Percentiles rank a stretch among this genome's conserved stretches.
These are phyloP conservation scores for Aspergillus bridgeri DNA, from an alignment of 495 filamentous ascomycete genomes.

Conservation along the genomic window DNA sequence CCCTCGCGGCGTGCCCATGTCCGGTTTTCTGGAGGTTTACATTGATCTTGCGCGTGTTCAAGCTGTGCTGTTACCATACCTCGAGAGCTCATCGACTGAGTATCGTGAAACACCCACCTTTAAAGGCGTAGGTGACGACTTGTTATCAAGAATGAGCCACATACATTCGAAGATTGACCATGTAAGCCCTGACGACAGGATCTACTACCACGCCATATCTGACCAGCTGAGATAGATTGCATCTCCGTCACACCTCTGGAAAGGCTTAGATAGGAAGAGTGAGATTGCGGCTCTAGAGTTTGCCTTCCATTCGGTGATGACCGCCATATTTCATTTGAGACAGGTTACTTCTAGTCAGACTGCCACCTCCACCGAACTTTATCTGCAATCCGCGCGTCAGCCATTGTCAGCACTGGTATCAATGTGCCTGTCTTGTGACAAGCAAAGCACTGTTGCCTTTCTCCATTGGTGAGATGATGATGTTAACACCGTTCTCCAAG, in stretches of 20 bases:
- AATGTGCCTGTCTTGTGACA: conserved; percentile 19
- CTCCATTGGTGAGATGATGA: conserved; percentile 19
- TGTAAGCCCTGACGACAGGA: conserved; percentile 4
- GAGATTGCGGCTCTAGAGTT: conserved; percentile 23
- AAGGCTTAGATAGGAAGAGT: conserved; percentile 15
- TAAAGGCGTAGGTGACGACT: background rate
- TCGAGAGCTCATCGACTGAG: background rate
- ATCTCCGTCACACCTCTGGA: conserved; percentile 15
- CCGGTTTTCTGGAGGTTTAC: conserved; percentile 18
- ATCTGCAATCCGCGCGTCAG: conserved; percentile 21
- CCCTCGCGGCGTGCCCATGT: background rate
- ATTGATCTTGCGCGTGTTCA: conserved; percentile 20
- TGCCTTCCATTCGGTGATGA: conserved; percentile 22
- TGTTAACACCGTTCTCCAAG: background rate
- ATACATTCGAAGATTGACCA: conserved; percentile 13
- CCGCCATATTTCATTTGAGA: conserved; percentile 17
- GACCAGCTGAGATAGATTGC: conserved; percentile 6
- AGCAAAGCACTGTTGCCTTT: conserved; percentile 17
- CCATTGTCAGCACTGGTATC: conserved; percentile 17
- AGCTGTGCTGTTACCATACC: conserved; percentile 14
- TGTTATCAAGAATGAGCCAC: conserved; percentile 17
- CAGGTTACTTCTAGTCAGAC: conserved; percentile 4
- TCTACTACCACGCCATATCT: background rate
- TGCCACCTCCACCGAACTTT: conserved; percentile 2
- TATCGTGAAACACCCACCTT: background rate